Conservation (phyloP, 179 eudicot genomes). For the Drosera spatulata region DNA sequence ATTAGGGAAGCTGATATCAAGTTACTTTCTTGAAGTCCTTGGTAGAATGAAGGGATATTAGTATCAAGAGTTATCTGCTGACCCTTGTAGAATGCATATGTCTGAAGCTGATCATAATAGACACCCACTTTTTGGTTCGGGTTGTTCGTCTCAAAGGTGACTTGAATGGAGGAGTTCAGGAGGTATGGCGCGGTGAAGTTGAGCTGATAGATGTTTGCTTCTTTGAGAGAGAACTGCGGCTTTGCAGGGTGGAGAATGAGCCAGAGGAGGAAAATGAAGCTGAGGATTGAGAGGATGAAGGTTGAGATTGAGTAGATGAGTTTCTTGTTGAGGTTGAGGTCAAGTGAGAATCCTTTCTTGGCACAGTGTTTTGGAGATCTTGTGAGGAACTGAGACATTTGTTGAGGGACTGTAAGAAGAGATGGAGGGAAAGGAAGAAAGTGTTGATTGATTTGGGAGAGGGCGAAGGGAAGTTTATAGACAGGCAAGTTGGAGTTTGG, state of each 20-base stretch:
- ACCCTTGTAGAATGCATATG: slow-evolving; percentile 64
- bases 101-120: slow-evolving; percentile 57
- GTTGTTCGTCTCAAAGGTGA: slow-evolving; percentile 59
- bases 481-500: slow-evolving; percentile 13
- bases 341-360: slow-evolving; percentile 34
- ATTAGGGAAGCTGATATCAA: slow-evolving; percentile 40
- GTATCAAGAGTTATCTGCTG: slow-evolving; percentile 57
- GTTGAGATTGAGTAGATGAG: slow-evolving; percentile 47
- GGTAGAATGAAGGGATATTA: slow-evolving; percentile 63
- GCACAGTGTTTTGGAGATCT: slow-evolving; percentile 90
- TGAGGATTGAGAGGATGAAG: slow-evolving; percentile 37
- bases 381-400: slow-evolving; percentile 61
- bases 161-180: slow-evolving; percentile 65
- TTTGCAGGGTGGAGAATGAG: slow-evolving; percentile 72
- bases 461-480: slow-evolving; percentile 14
- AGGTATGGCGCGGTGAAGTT: slow-evolving; percentile 53
- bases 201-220: slow-evolving; percentile 56
- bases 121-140: slow-evolving; percentile 73
- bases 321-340: slow-evolving; percentile 50
- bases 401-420: slow-evolving; percentile 9
- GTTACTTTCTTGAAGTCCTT: slow-evolving; percentile 57
- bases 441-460: slow-evolving; percentile 1
- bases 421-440: slow-evolving; percentile 6
- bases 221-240: slow-evolving; percentile 61
- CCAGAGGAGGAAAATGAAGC: slow-evolving; percentile 60